Evolutionary conservation across 352 stramenopile species (phyloP).

Genomic region (Globisporangium acanthophoron): DNA sequence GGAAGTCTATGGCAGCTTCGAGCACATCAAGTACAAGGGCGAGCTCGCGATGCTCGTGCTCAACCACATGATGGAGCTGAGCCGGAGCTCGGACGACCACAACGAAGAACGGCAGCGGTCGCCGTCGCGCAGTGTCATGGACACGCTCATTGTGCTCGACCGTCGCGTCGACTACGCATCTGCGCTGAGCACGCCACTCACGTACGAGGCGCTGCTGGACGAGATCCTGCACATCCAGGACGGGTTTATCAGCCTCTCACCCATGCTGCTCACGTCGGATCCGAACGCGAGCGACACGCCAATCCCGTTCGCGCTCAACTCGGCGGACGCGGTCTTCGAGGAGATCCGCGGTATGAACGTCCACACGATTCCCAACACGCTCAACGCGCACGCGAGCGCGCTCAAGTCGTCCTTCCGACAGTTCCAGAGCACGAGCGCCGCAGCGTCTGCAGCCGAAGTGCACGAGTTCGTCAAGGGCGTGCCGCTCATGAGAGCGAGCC

Average conservation of each 20-base stretch:
- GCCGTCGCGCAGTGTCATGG: slow-evolving; percentile 15
- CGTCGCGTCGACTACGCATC: slow-evolving; percentile 65
- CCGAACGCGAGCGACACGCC: slow-evolving; percentile 15
- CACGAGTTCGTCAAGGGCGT: slow-evolving; percentile 69
- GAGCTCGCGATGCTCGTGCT: slow-evolving; percentile 64
- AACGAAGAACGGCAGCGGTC: not conserved
- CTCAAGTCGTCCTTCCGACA: slow-evolving; percentile 48
- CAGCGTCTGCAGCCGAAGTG: slow-evolving; percentile 48
- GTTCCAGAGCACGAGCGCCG: slow-evolving; percentile 44
- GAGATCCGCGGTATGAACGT: slow-evolving; percentile 66
- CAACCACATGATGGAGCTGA: slow-evolving; percentile 56
- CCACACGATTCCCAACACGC: slow-evolving; percentile 33
- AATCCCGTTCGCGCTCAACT: slow-evolving; percentile 48
- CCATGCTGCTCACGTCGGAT: slow-evolving; percentile 35
- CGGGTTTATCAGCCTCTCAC: slow-evolving; percentile 37
- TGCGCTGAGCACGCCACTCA: slow-evolving; percentile 59
- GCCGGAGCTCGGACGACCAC: slow-evolving; percentile 15
- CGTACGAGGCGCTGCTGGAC: slow-evolving; percentile 64
- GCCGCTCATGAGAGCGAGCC: slow-evolving; percentile 48
- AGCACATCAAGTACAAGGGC: slow-evolving; percentile 77
- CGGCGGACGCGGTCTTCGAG: slow-evolving; percentile 43
- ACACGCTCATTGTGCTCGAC: slow-evolving; percentile 72
- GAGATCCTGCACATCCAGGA: slow-evolving; percentile 60
- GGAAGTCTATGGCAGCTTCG: slow-evolving; percentile 46
- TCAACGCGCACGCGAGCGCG: slow-evolving; percentile 44